Evolutionary conservation across 768 basidiomycete genomes (phyloP).

Genomic region (Pleurotus salmoneostramineus): DNA sequence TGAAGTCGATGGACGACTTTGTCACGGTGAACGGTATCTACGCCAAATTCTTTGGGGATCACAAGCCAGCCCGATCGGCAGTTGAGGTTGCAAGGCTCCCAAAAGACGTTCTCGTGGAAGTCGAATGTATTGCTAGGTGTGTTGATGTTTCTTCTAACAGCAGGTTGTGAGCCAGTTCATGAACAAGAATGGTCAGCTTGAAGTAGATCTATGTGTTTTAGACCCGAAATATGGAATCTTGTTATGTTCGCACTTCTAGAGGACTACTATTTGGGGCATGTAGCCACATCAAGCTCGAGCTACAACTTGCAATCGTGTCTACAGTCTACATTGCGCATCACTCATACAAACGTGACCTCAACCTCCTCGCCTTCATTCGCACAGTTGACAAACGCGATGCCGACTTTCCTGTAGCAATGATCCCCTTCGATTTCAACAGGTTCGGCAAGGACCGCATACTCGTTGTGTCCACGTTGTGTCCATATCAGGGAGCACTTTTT

Average conservation of each 20-base stretch:
- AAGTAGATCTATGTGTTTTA: not conserved
- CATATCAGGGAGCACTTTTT: not conserved
- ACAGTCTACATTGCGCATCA: no score
- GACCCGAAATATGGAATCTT: no score
- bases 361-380: not conserved
- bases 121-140: constrained; percentile 84
- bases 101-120: constrained; percentile 87
- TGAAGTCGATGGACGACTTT: constrained; percentile 93
- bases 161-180: not conserved
- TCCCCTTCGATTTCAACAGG: not conserved
- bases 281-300: no score
- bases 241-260: no score
- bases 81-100: constrained; percentile 90
- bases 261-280: no score
- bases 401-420: not conserved
- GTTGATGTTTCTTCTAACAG: constrained; percentile 15
- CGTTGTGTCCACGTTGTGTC: not conserved
- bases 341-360: not conserved
- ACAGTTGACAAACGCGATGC: not conserved
- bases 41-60: constrained; percentile 78
- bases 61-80: constrained; percentile 90
- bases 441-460: not conserved
- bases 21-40: constrained; percentile 79
- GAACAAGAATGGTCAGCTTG: not conserved
- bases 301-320: no score